These are phyloP conservation scores for Farysia itapuensis DNA, from an alignment of 1,284 basidiomycete species.

Conservation along the genomic window DNA sequence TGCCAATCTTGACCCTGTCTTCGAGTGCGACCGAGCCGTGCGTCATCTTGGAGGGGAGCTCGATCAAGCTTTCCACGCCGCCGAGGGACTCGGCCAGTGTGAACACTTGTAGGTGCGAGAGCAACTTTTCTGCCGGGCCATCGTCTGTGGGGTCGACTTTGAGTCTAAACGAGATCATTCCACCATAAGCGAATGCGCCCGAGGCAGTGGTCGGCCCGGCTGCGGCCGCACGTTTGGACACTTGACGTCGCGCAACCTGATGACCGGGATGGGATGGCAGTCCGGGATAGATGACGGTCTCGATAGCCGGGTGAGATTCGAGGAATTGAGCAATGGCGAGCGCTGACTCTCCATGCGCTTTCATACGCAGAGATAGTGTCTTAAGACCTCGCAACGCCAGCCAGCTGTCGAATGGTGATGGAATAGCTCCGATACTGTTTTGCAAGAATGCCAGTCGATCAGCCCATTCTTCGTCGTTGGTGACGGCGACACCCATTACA, in stretches of 20 bases:
- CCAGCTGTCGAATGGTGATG: conserved; percentile 86
- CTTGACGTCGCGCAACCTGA: conserved; percentile 41
- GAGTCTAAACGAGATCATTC: conserved; percentile 63
- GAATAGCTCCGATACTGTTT: conserved; percentile 84
- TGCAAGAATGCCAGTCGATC: conserved; percentile 73
- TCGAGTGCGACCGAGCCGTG: conserved; percentile 72
- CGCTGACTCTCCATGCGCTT: conserved; percentile 81
- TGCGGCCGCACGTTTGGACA: conserved; percentile 33
- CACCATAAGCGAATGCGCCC: conserved; percentile 56
- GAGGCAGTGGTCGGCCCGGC: conserved; percentile 1
- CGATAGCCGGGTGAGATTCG: conserved; percentile 65
- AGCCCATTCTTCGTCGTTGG: conserved; percentile 42
- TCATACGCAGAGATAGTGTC: conserved; percentile 70
- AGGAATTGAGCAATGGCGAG: conserved; percentile 74
- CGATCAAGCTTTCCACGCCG: conserved; percentile 86
- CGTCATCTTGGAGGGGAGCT: conserved; percentile 64
- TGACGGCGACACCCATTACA: conserved; percentile 51
- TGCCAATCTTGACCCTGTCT: conserved; percentile 61
- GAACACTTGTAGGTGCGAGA: conserved; percentile 73
- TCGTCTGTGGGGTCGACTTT: conserved; percentile 40
- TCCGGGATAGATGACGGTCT: conserved; percentile 84
- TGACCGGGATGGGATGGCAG: conserved; percentile 49
- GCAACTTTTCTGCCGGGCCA: conserved; percentile 69
- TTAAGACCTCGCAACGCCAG: conserved; percentile 87
- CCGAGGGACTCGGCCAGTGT: conserved; percentile 86